Evolutionary conservation across 441 rosid genomes (phyloP).

Genomic region (Jatropha multifida): DNA sequence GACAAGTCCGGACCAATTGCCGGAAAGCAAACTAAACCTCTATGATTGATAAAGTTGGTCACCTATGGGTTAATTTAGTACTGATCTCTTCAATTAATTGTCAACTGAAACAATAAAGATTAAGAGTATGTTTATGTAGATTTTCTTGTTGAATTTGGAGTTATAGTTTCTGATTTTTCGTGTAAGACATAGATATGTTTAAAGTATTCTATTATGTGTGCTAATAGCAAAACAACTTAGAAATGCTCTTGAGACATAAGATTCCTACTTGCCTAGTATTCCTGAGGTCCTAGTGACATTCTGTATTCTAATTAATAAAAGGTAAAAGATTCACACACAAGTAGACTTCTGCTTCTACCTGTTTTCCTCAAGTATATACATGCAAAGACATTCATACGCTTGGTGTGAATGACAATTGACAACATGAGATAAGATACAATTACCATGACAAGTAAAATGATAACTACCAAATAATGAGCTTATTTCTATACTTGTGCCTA

Average conservation of each 20-base stretch:
- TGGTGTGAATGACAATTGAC: too few species aligned
- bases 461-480: too few species aligned
- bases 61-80: background rate
- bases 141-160: background rate
- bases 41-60: background rate
- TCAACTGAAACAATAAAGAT: background rate
- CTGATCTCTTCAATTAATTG: background rate
- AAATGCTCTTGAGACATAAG: background rate
- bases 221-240: background rate
- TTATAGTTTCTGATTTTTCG: background rate
- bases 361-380: too few species aligned
- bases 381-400: too few species aligned
- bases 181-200: background rate
- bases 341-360: background rate
- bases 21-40: slow-evolving; percentile 38
- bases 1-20: slow-evolving; percentile 57
- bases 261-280: background rate
- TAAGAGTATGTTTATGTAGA: background rate
- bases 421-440: too few species aligned
- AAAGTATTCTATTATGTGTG: background rate
- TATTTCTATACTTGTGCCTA: background rate
- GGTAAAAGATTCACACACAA: background rate
- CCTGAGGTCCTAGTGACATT: background rate
- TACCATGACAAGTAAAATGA: too few species aligned
- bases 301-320: background rate